Evolutionary conservation across 805 yeast genomes (phyloP).

Genomic region (Ascoidea asiatica): DNA sequence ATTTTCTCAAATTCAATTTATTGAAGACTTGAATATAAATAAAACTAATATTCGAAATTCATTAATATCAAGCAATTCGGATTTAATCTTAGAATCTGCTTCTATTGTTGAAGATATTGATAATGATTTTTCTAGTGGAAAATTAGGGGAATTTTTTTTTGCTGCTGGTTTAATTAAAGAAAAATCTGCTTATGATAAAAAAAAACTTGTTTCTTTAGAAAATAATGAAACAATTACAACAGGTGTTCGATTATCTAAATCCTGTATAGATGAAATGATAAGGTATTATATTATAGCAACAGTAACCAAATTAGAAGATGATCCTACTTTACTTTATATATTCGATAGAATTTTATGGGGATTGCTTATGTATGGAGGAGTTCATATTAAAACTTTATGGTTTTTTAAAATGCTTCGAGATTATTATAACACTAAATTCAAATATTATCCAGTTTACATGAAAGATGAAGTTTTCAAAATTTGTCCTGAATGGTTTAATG

Average conservation of each 20-base stretch:
- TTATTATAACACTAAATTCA: slow-evolving; percentile 11
- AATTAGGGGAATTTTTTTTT: slow-evolving; percentile 11
- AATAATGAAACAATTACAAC: neutral
- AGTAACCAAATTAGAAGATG: slow-evolving; percentile 21
- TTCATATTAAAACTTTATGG: slow-evolving; percentile 27
- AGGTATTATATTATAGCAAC: slow-evolving; percentile 24
- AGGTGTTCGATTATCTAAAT: slow-evolving; percentile 9
- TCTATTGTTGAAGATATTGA: neutral
- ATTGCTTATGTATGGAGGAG: slow-evolving; percentile 28
- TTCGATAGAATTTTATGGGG: slow-evolving; percentile 29
- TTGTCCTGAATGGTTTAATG: neutral
- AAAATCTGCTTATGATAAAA: slow-evolving; percentile 11
- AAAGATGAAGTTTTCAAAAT: neutral
- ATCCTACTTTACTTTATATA: slow-evolving; percentile 20
- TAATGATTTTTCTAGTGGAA: neutral
- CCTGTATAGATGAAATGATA: slow-evolving; percentile 22
- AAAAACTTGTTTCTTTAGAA: slow-evolving; percentile 1
- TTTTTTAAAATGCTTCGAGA: slow-evolving; percentile 25
- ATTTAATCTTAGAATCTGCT: neutral
- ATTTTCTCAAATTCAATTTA: too few relatives aligned
- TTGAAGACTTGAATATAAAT: too few relatives aligned
- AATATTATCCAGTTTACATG: slow-evolving; percentile 1
- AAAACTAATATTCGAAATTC: too few relatives aligned
- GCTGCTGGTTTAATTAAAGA: slow-evolving; percentile 11
- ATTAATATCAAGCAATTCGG: neutral